Evolutionary conservation across 192 early-diverging fungal species (phyloP), one percentile per base, ranked within the genome.

Genomic region (Umbelopsis isabellina): DNA sequence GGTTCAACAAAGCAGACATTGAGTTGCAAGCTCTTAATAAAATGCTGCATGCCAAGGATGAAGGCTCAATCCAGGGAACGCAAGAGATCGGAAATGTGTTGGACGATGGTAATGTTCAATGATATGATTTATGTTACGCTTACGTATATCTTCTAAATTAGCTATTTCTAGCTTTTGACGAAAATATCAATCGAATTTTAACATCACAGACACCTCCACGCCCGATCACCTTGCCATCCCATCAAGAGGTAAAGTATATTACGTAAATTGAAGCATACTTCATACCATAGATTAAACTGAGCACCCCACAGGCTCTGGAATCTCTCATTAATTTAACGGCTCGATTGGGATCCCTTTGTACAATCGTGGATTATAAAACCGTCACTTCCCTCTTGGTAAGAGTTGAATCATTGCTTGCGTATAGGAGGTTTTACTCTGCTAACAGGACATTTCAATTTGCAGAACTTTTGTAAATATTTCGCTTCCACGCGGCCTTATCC

Each of bases 181-280:
- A 85, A 18, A 75, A 80, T 4, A 79, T 91, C 25, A 89, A 87
- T 67, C 82, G 89, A 16, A 89, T 89, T 65, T 74, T 87, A 1
- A 82, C 83, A 22, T 79, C 88, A 20, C 86, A 89, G 69, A 84
- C 87, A 27, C 88, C 89, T 8, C 88, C 89, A 65, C 78, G 86
- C 30, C 85, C 87, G 47, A 86, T 88, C 20, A 74, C 71, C 4
- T 75, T 85, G 0, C 72, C 85, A 47, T 74, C 85, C 9, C 45
- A 75, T n/a, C 67, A 76, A 35, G 76, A 87, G 76, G 88, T 82
- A 72, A 48, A 20, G 50, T 20, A 55, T 5, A 11, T 69, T 80
- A 6, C 45, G 37, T 47, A 22, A 15, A 2, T 68, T 66, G 7
- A 46, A 37, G 11, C 8, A 46, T 51, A 13, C 20, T 21, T 68